Evolutionary conservation across 768 basidiomycete species (phyloP).

Genomic region (Russula brevipes): DNA sequence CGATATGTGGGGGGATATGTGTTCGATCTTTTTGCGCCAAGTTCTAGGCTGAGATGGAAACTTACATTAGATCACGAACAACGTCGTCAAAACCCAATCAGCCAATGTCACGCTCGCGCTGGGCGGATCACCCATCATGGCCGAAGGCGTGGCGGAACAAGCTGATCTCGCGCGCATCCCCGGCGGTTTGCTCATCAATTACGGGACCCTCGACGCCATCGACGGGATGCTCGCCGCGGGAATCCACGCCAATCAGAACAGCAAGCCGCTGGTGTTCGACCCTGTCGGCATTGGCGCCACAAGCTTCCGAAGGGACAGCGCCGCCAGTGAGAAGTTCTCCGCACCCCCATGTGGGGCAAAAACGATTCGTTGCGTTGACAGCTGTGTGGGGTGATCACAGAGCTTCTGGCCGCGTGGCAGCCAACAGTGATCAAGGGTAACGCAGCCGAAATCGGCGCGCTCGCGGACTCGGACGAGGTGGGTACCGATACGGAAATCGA

Average conservation of each 20-base stretch:
- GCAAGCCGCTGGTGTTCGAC: slow-evolving; percentile 81
- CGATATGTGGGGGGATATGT: neutral
- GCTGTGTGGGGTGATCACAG: slow-evolving; percentile 32
- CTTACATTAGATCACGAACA: slow-evolving; percentile 71
- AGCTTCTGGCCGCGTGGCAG: slow-evolving; percentile 73
- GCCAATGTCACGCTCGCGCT: slow-evolving; percentile 87
- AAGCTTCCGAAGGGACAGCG: slow-evolving; percentile 55
- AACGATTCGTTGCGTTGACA: neutral
- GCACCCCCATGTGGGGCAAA: neutral
- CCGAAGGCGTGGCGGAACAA: slow-evolving; percentile 78
- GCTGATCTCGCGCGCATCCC: slow-evolving; percentile 63
- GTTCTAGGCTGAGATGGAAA: neutral
- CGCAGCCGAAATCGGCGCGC: slow-evolving; percentile 77
- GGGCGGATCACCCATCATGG: slow-evolving; percentile 93
- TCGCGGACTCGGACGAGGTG: slow-evolving; percentile 75
- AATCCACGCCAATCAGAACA: slow-evolving; percentile 54
- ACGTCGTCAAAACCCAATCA: slow-evolving; percentile 82
- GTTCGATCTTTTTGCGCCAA: neutral
- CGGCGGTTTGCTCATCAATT: slow-evolving; percentile 75
- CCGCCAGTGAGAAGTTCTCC: slow-evolving; percentile 41
- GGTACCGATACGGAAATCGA: neutral
- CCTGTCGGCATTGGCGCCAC: slow-evolving; percentile 92
- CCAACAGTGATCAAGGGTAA: slow-evolving; percentile 93
- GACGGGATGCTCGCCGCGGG: slow-evolving; percentile 77
- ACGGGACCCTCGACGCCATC: slow-evolving; percentile 70